phyloP scores from a whole-genome alignment of 2,329 filamentous ascomycete species.

The Aureobasidium melanogenum region DNA sequence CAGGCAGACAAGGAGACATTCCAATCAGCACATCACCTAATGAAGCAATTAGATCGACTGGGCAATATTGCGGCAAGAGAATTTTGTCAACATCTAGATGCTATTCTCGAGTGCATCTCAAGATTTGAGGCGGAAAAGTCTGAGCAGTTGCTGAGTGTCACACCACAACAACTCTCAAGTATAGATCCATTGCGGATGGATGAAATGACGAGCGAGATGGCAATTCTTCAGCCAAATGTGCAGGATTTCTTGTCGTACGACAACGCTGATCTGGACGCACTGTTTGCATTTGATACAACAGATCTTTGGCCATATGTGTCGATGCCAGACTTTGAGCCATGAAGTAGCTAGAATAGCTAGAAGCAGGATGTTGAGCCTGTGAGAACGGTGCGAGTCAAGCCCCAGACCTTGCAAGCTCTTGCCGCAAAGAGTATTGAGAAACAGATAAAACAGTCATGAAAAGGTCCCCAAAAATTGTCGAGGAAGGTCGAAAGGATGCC shows the following conservation, averaged over 20 bases:
- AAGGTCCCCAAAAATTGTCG: too few species aligned
- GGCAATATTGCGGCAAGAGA: constrained; percentile 36
- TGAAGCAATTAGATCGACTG: constrained; percentile 31
- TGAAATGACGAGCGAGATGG: constrained; percentile 9
- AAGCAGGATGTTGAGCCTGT: neutral
- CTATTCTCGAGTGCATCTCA: constrained; percentile 10
- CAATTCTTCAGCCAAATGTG: constrained; percentile 1
- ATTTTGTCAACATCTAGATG: constrained; percentile 33
- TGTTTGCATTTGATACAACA: neutral
- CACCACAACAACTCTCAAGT: neutral
- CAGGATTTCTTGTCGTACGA: constrained; percentile 9
- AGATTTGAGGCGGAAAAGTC: neutral
- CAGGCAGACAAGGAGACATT: constrained; percentile 33
- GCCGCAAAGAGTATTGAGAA: too few species aligned
- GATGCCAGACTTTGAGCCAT: neutral
- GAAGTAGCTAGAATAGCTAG: neutral
- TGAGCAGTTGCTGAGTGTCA: neutral
- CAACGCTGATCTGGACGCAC: neutral
- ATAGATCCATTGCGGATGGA: neutral
- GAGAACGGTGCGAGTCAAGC: neutral
- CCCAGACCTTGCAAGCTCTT: too few species aligned
- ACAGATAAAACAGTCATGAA: too few species aligned
- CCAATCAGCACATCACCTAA: constrained; percentile 30
- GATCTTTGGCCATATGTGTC: constrained; percentile 4
- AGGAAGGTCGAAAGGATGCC: too few species aligned